phyloP scores from a whole-genome alignment of 2,329 filamentous ascomycete species.

The Aspergillus arachidicola region DNA sequence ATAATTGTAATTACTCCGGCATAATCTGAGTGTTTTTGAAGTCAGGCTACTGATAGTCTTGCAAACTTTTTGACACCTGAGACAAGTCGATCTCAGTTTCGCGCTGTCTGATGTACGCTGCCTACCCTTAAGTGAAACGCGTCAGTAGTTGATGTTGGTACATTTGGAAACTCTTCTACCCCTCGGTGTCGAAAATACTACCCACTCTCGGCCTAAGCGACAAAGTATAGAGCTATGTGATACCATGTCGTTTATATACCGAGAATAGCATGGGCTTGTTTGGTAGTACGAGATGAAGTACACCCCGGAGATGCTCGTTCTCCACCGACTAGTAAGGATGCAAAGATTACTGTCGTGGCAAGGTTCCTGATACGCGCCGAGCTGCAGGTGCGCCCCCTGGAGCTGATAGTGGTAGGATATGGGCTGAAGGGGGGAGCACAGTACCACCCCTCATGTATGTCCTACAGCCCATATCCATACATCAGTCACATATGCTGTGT shows the following conservation, averaged over 20 bases:
- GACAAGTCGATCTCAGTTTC: neutral
- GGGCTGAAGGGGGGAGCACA: neutral
- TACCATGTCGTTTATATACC: neutral
- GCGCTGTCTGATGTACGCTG: neutral
- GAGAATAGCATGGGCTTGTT: neutral
- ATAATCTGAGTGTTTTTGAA: neutral
- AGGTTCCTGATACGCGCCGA: conserved; percentile 19
- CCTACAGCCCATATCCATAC: conserved; percentile 6
- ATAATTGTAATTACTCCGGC: neutral
- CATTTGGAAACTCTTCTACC: neutral
- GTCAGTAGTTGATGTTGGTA: neutral
- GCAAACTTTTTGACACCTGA: neutral
- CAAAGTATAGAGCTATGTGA: neutral
- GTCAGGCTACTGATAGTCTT: neutral
- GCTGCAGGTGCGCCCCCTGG: conserved; percentile 12
- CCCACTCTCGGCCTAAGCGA: neutral
- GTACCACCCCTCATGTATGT: neutral
- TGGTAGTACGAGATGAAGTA: neutral
- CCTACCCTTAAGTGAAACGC: neutral
- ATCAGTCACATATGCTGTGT: conserved; percentile 6
- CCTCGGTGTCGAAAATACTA: neutral
- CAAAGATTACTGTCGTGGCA: conserved; percentile 7
- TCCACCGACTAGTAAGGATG: conserved; percentile 6
- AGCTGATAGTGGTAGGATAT: neutral
- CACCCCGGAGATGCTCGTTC: conserved; percentile 12